Conservation (phyloP, 768 basidiomycete species). For the Cystofilobasidium macerans region DNA sequence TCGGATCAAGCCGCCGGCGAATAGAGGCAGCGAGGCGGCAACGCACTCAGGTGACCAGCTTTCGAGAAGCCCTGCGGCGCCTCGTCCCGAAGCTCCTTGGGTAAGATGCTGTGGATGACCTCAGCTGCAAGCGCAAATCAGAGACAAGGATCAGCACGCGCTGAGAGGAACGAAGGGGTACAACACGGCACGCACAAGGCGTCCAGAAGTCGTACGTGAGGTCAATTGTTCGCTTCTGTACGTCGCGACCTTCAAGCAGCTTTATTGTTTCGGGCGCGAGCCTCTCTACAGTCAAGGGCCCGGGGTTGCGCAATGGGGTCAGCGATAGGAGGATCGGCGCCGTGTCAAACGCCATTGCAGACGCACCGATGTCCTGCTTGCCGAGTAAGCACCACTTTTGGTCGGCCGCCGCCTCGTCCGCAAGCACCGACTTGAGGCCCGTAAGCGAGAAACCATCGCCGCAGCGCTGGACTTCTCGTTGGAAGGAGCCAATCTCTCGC, state of each 20-base stretch:
- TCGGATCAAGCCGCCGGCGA: neutral
- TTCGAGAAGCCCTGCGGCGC: constrained; percentile 78
- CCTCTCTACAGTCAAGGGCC: neutral
- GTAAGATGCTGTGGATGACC: constrained; percentile 68
- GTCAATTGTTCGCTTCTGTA: constrained; percentile 52
- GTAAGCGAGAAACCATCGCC: constrained; percentile 25
- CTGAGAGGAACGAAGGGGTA: constrained; percentile 6
- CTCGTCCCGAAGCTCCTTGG: constrained; percentile 61
- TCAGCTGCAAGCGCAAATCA: constrained; percentile 40
- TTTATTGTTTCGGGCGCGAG: constrained; percentile 31
- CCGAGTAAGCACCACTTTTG: no score
- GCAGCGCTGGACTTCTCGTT: neutral
- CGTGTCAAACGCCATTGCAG: no score
- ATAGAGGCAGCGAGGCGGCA: neutral
- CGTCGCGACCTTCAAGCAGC: constrained; percentile 51
- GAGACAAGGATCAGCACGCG: neutral
- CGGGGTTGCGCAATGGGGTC: neutral
- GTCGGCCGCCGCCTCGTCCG: constrained; percentile 57
- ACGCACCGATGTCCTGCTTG: no score
- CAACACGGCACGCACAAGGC: constrained; percentile 47
- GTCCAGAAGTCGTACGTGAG: constrained; percentile 83
- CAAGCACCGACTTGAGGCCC: constrained; percentile 40
- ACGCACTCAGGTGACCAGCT: constrained; percentile 78
- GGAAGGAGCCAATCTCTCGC: neutral
- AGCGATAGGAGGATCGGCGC: constrained; percentile 31